These are phyloP conservation scores for Eimeria mitis DNA, from an alignment of 169 alveolate genomes.

Conservation along the genomic window DNA sequence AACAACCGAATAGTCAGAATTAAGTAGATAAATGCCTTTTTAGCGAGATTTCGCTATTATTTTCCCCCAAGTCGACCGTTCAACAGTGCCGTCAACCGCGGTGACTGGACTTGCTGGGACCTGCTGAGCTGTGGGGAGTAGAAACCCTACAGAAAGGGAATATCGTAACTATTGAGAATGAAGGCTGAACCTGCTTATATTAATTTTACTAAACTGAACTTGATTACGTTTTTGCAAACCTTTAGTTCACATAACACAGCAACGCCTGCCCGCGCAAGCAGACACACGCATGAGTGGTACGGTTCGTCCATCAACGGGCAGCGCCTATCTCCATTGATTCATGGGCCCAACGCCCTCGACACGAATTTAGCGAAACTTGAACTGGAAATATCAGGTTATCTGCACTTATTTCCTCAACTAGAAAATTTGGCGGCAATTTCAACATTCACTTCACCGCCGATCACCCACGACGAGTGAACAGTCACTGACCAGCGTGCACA, in stretches of 20 bases:
- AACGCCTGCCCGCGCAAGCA: neutral
- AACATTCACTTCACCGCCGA: neutral
- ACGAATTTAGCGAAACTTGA: neutral
- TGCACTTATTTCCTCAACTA: neutral
- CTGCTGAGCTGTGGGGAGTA: neutral
- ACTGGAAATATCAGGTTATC: neutral
- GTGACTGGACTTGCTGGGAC: slow-evolving; percentile 5
- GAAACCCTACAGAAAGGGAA: neutral
- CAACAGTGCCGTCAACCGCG: neutral
- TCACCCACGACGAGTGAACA: neutral
- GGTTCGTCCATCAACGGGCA: neutral
- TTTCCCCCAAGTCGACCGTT: neutral
- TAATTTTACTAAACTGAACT: neutral
- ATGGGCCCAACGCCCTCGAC: neutral
- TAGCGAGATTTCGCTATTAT: neutral
- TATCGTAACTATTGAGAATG: neutral
- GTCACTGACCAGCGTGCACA: neutral
- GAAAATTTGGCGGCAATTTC: neutral
- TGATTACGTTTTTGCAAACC: neutral
- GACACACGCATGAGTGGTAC: neutral
- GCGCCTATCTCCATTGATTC: neutral
- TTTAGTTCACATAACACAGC: neutral
- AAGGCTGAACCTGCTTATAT: neutral
- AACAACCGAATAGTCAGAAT: neutral
- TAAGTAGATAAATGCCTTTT: neutral